Evolutionary conservation across 2,329 filamentous ascomycete species (phyloP).

Genomic region (Claviceps fusiformis): DNA sequence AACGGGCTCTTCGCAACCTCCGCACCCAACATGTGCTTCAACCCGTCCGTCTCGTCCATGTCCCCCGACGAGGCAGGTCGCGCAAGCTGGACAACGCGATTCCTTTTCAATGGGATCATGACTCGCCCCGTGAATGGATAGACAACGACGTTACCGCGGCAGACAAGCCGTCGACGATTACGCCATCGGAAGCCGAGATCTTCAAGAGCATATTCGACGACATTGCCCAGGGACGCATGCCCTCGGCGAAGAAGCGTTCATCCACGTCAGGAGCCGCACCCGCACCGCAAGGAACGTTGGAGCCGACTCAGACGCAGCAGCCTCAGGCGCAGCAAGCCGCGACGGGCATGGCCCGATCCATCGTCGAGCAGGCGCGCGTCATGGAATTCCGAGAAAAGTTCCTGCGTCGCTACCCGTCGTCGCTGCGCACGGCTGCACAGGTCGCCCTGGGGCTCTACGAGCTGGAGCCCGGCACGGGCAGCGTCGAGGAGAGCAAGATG

Average conservation of each 20-base stretch:
- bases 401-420: conserved; percentile 23
- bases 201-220: conserved; percentile 44
- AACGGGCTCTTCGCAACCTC: conserved; percentile 15
- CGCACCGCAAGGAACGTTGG: not conserved
- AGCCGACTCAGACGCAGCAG: too few relatives aligned
- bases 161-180: conserved; percentile 35
- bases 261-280: not conserved
- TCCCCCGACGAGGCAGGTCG: conserved; percentile 4
- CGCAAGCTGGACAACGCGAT: conserved; percentile 25
- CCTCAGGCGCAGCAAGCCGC: not conserved
- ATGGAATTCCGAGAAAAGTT: conserved; percentile 22
- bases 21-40: conserved; percentile 13
- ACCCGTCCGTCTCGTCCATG: conserved; percentile 11
- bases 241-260: conserved; percentile 13
- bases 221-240: conserved; percentile 23
- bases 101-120: conserved; percentile 36
- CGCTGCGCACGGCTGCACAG: conserved; percentile 26
- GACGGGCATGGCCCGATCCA: conserved; percentile 13
- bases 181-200: conserved; percentile 40
- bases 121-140: conserved; percentile 8
- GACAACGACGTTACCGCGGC: conserved; percentile 9
- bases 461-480: conserved; percentile 15
- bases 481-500: conserved; percentile 13
- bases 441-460: conserved; percentile 26
- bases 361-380: conserved; percentile 20